Percentiles rank a stretch among this genome's conserved stretches.
These are phyloP conservation scores for Urtica urens DNA, from an alignment of 306 rosid genomes.

Conservation along the genomic window DNA sequence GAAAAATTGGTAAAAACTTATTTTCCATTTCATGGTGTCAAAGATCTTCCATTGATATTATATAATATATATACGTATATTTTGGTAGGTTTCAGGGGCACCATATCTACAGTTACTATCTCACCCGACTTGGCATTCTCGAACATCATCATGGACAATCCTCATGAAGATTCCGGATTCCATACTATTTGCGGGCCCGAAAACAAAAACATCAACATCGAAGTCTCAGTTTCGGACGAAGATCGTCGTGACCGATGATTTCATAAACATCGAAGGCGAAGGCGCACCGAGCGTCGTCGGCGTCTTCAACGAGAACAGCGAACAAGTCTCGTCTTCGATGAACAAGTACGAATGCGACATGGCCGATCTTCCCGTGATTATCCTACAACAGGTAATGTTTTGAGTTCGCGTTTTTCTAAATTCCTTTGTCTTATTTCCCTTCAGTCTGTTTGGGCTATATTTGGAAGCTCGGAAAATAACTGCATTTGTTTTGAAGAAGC, in stretches of 20 bases:
- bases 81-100: constrained; percentile 58
- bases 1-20: constrained; percentile 56
- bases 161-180: constrained; percentile 65
- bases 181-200: constrained; percentile 35
- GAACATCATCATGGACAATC: constrained; percentile 80
- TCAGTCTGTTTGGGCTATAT: too few relatives aligned
- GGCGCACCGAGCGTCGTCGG: constrained; percentile 80
- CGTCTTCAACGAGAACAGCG: constrained; percentile 47
- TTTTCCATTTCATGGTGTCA: constrained; percentile 12
- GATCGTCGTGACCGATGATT: constrained; percentile 68
- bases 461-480: too few relatives aligned
- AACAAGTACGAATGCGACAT: constrained; percentile 66
- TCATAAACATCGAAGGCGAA: constrained; percentile 68
- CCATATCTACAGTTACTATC: constrained; percentile 67
- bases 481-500: too few relatives aligned
- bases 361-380: constrained; percentile 71
- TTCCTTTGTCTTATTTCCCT: too few relatives aligned
- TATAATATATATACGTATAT: too few relatives aligned
- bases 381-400: constrained; percentile 93
- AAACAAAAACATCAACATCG: constrained; percentile 29
- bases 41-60: constrained; percentile 14
- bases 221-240: constrained; percentile 69
- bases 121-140: constrained; percentile 86
- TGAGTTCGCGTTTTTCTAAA: too few relatives aligned
- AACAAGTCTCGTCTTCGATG: constrained; percentile 53